phyloP scores from a whole-genome alignment of 2,329 filamentous ascomycete genomes.

The Monascus ruber region DNA sequence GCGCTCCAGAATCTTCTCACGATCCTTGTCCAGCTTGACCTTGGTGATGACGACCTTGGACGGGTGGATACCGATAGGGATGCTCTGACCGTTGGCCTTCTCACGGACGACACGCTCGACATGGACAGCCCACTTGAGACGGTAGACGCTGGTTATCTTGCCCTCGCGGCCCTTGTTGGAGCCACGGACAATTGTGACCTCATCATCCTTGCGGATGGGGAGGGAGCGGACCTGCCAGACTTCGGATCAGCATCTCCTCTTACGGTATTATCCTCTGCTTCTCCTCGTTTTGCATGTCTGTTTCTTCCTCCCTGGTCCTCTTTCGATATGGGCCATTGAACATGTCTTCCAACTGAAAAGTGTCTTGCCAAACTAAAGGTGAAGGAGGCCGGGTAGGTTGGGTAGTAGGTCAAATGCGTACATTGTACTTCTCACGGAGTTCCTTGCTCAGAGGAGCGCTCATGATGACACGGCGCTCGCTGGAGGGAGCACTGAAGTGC shows the following conservation, averaged over 20 bases:
- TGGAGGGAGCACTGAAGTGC: constrained; percentile 92
- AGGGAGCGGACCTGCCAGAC: constrained; percentile 70
- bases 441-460: constrained; percentile 92
- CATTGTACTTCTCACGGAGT: constrained; percentile 98
- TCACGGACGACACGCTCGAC: constrained; percentile 93
- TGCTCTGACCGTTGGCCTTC: constrained; percentile 93
- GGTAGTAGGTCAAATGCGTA: constrained; percentile 38
- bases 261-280: not conserved
- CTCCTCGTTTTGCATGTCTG: not conserved
- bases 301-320: not conserved
- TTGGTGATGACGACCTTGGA: constrained; percentile 98
- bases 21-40: constrained; percentile 68
- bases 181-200: constrained; percentile 85
- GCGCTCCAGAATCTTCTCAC: constrained; percentile 38
- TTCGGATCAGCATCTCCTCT: not conserved
- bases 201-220: constrained; percentile 95
- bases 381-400: not conserved
- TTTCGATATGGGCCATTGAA: not conserved
- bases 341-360: not conserved
- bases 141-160: constrained; percentile 96
- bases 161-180: constrained; percentile 96
- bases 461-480: constrained; percentile 92
- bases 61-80: constrained; percentile 86
- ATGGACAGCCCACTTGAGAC: constrained; percentile 96
- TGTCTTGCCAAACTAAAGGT: not conserved